These are phyloP conservation scores for Lasiodiplodia theobromae DNA, from an alignment of 2,329 filamentous ascomycete species.

Conservation along the genomic window DNA sequence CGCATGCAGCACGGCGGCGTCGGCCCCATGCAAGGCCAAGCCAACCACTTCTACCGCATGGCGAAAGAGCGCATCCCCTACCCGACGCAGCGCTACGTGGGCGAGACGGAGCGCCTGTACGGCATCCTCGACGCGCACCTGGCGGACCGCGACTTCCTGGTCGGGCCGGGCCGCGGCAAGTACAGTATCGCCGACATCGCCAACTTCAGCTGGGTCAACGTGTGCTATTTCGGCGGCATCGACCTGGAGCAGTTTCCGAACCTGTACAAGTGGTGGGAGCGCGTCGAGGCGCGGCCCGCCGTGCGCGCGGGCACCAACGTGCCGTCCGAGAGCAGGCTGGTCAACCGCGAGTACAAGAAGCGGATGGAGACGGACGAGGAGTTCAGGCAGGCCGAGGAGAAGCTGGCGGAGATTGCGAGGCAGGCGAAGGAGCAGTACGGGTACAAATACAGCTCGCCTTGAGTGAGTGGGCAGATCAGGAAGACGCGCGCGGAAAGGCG, in stretches of 20 bases:
- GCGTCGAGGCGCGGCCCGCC: conserved; percentile 50
- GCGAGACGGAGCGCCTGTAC: conserved; percentile 56
- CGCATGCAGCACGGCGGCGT: conserved; percentile 19
- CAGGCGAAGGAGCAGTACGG: conserved; percentile 55
- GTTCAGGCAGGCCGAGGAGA: conserved; percentile 55
- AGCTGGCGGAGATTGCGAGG: conserved; percentile 45
- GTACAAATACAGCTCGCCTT: conserved; percentile 51
- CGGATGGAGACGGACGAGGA: conserved; percentile 57
- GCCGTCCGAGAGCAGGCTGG: conserved; percentile 46
- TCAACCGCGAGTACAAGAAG: conserved; percentile 50
- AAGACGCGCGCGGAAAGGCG: background rate
- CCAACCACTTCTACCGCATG: conserved; percentile 50
- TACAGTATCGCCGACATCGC: conserved; percentile 57
- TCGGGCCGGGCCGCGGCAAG: conserved; percentile 53
- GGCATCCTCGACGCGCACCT: conserved; percentile 52
- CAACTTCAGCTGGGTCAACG: conserved; percentile 54
- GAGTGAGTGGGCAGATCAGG: background rate
- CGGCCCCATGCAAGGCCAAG: conserved; percentile 51
- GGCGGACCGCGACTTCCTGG: conserved; percentile 52
- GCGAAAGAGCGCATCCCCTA: conserved; percentile 54
- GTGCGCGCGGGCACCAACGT: conserved; percentile 50
- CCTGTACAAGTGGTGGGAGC: conserved; percentile 54
- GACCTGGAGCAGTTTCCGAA: conserved; percentile 52
- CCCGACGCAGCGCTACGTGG: conserved; percentile 54
- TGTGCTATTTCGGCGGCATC: conserved; percentile 49